phyloP scores from a whole-genome alignment of 495 filamentous ascomycete genomes.

The Astrothelium subdiscretum region DNA sequence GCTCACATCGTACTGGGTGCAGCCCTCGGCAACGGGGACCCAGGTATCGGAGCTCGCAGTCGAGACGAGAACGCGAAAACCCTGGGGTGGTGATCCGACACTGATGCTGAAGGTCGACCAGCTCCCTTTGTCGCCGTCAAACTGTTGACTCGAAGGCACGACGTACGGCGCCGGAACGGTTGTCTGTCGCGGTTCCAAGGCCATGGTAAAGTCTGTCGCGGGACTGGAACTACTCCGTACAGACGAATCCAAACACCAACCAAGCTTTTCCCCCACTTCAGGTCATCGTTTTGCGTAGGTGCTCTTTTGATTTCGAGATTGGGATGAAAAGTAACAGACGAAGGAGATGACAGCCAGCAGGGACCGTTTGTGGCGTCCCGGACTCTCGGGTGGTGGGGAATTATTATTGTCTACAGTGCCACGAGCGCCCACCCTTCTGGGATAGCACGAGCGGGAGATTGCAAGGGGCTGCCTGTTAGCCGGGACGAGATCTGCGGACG shows the following conservation, averaged over 20 bases:
- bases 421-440: neutral
- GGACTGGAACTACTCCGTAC: neutral
- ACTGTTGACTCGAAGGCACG: slow-evolving; percentile 24
- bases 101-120: slow-evolving; percentile 41
- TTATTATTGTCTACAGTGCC: neutral
- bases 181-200: neutral
- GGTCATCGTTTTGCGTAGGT: neutral
- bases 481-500: too few species aligned
- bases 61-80: slow-evolving; percentile 34
- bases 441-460: neutral
- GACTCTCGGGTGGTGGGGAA: too few species aligned
- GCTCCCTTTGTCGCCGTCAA: slow-evolving; percentile 42
- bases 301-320: too few species aligned
- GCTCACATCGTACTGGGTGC: slow-evolving; percentile 9
- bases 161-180: neutral
- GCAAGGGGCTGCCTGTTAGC: neutral
- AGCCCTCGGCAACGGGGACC: slow-evolving; percentile 26
- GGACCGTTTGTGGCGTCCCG: too few species aligned
- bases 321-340: too few species aligned
- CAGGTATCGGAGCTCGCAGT: slow-evolving; percentile 35
- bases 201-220: neutral
- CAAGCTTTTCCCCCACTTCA: neutral
- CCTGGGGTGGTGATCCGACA: slow-evolving; percentile 38
- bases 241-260: neutral
- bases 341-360: too few species aligned